Evolutionary conservation across 2,329 filamentous ascomycete genomes (phyloP).

Genomic region (Penicillium palitans): DNA sequence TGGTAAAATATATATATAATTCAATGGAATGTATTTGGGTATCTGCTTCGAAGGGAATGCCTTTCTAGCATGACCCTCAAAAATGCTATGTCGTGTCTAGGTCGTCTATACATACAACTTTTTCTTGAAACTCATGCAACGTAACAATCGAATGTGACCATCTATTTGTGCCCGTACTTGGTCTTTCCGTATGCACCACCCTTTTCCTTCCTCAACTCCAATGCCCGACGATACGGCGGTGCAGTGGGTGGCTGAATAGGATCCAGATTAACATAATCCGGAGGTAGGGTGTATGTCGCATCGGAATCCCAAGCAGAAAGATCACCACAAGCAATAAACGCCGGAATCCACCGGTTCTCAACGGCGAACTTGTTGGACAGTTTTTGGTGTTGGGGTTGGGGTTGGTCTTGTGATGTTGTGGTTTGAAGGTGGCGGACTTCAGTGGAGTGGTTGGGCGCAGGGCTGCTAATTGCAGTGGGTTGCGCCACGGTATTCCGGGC

Average conservation of each 20-base stretch:
- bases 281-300: slow-evolving; percentile 86
- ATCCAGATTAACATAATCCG: slow-evolving; percentile 81
- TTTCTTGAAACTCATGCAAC: slow-evolving; percentile 8
- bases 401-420: slow-evolving; percentile 26
- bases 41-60: slow-evolving; percentile 13
- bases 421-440: slow-evolving; percentile 44
- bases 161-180: slow-evolving; percentile 38
- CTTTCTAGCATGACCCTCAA: slow-evolving; percentile 5
- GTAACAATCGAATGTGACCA: slow-evolving; percentile 26
- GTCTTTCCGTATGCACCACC: slow-evolving; percentile 79
- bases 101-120: slow-evolving; percentile 18
- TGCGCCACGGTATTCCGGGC: slow-evolving; percentile 9
- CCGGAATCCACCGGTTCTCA: slow-evolving; percentile 78
- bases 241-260: slow-evolving; percentile 94
- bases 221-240: slow-evolving; percentile 86
- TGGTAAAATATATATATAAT: neutral
- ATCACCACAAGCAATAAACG: slow-evolving; percentile 96
- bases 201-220: slow-evolving; percentile 76
- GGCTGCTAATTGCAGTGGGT: neutral
- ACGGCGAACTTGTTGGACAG: slow-evolving; percentile 32
- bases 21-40: slow-evolving; percentile 17
- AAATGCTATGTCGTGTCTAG: slow-evolving; percentile 13
- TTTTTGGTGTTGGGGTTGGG: slow-evolving; percentile 22
- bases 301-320: slow-evolving; percentile 93
- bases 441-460: slow-evolving; percentile 21